Evolutionary conservation across 805 yeast species (phyloP).

Genomic region (Candida maesae): DNA sequence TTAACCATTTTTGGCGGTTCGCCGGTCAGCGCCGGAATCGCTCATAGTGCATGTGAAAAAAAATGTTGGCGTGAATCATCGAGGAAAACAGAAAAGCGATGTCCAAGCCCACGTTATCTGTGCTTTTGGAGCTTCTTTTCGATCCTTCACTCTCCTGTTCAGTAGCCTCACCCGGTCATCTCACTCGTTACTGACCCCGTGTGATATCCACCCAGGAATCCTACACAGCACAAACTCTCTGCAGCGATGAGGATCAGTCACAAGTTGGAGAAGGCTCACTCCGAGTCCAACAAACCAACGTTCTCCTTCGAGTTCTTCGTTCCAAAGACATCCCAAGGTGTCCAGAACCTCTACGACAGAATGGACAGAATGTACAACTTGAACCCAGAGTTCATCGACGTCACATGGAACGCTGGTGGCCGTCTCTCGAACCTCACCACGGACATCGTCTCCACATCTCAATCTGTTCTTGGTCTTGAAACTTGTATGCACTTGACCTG

Average conservation of each 20-base stretch:
- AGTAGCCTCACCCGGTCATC: too few species aligned
- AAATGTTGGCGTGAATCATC: conserved; percentile 7
- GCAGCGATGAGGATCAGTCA: conserved; percentile 36
- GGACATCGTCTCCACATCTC: conserved; percentile 89
- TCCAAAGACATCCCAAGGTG: conserved; percentile 96
- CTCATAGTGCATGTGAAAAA: conserved; percentile 10
- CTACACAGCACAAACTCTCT: not conserved
- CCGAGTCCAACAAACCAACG: conserved; percentile 47
- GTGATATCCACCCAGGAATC: too few species aligned
- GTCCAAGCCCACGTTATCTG: not conserved
- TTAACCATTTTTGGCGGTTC: not conserved
- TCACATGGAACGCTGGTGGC: conserved; percentile 99
- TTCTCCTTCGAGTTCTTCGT: conserved; percentile 96
- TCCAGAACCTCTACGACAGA: conserved; percentile 91
- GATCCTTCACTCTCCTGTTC: too few species aligned
- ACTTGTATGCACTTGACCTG: conserved; percentile 99
- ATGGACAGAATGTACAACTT: conserved; percentile 96
- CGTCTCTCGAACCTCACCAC: conserved; percentile 77
- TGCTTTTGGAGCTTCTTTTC: not conserved
- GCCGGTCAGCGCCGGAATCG: not conserved
- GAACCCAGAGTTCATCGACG: conserved; percentile 88
- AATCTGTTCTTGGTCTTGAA: conserved; percentile 84
- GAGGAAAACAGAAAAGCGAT: too few species aligned
- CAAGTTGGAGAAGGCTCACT: conserved; percentile 32
- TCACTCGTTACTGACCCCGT: too few species aligned